Base-by-base conservation (phyloP, 2,329 filamentous ascomycete species). In the Pseudonectria foliicola region DNA sequence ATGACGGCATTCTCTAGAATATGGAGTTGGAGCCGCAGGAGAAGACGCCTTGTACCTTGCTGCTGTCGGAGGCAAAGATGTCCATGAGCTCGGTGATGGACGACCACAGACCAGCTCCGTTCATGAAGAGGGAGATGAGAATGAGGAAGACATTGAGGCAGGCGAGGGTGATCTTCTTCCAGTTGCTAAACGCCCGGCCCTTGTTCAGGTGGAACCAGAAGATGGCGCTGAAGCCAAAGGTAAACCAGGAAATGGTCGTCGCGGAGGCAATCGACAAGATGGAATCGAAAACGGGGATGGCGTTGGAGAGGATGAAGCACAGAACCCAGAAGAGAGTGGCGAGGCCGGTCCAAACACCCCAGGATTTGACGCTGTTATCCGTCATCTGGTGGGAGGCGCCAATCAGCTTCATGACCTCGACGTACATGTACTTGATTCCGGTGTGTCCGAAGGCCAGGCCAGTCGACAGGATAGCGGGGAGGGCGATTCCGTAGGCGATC, bases 141-240 rank as follows among this genome's bases (percentile, higher is more conserved):
- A 61, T 53, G 18, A 59, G 52, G 32, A 57, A 50, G 10, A 35
- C 41, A 31, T 60, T 62, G 33, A 56, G 13, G 24, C 43, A 44
- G 31, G 48, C 46, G 27, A 57, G 38, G 10, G 38, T 25, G 10
- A 52, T 60, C 39, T 58, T 59, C 33, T 40, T 49, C 50, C 45
- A 48, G 35, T 35, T 46, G 31, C 31, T 46, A 30, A 57, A 55
- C 32, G 52, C 48, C 27, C 49, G 39, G 31, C 53, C 44, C 56
- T 56, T 57, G 52, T 61, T 60, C 38, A 58, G 50, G 45, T 57
- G 54, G 46, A 60, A 54, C 59, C 57, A 61, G 39, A 58, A 57
- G 28, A 61, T 44, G 39, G 45, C 56, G 33, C 50, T 53, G 48
- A 61, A 50, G 34, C 59, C 57, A 45, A 61, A 61, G 18, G 58